Evolutionary conservation across 1,139 yeast genomes (phyloP), one percentile per base, ranked within the genome.

Genomic region (Pichia sp.): DNA sequence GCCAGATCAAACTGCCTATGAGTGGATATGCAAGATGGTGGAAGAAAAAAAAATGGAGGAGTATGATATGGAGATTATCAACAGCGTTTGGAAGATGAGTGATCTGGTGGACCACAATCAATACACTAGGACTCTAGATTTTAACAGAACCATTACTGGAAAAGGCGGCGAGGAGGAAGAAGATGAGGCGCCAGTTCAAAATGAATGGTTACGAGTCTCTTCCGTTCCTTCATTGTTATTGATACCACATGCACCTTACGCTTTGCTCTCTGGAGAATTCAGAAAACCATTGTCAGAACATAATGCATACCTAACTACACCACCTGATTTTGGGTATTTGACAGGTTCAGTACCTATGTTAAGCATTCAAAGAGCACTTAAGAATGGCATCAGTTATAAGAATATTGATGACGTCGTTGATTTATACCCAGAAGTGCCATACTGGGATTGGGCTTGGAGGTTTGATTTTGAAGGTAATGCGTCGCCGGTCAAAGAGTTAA

Each of bases 31-130:
- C 55, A 56, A 67, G n/a, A 69, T 71, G 42, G 64, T 73, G 1
- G 53, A 67, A 45, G 68, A 65, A 49, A 65, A 71, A 42, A 56
- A 59, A 10, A 20, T 52, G 0, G 55, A 66, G 20, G 80, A 78
- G 49, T 78, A 74, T 58, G 83, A 79, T 59, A 77, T 78, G 83
- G 83, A 80, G 52, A 64, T 79, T 4, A 62, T 79, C 46, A 80
- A 79, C 65, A 71, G 70, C 53, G 72, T 67, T 43, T 63, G 75
- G 55, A 63, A 69, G 31, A 20, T 64, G 9, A 17, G 46, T 14
- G 52, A 54, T 7, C 41, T 57, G 6, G 33, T 51, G 1, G 47
- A 58, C n/a, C 38, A 49, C 9, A 53, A 52, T 45, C 31, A 29
- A 27, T 48, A 20, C 20, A 46, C 30, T 6, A 44, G 34, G 31